Evolutionary conservation across 2,329 filamentous ascomycete species (phyloP).

Genomic region (Monilinia vaccinii-corymbosi): DNA sequence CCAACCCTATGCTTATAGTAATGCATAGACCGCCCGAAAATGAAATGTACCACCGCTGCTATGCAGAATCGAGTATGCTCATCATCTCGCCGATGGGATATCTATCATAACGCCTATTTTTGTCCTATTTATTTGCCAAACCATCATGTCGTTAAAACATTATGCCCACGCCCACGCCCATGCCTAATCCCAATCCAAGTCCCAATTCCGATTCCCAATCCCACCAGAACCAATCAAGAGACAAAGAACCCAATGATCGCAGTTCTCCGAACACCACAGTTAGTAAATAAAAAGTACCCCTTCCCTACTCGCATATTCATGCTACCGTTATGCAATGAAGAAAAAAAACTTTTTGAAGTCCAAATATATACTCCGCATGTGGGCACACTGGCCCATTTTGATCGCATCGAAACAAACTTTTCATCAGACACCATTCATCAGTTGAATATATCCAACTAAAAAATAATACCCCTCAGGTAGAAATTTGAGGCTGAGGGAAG

Average conservation of each 20-base stretch:
- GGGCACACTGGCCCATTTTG: background rate
- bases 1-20: background rate
- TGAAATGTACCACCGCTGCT: background rate
- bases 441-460: background rate
- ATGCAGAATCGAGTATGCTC: background rate
- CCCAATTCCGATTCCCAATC: background rate
- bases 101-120: background rate
- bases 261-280: background rate
- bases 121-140: background rate
- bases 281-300: background rate
- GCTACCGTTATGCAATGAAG: background rate
- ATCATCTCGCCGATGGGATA: conserved; percentile 4
- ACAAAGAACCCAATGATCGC: background rate
- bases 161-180: background rate
- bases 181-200: background rate
- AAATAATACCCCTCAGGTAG: background rate
- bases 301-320: background rate
- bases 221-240: background rate
- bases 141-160: background rate
- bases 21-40: background rate
- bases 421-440: background rate
- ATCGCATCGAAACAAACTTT: background rate
- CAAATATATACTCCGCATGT: background rate
- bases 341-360: background rate
- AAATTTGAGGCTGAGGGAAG: background rate